These are phyloP conservation scores for Erodium moschatum DNA, from an alignment of 441 rosid genomes.

Conservation along the genomic window DNA sequence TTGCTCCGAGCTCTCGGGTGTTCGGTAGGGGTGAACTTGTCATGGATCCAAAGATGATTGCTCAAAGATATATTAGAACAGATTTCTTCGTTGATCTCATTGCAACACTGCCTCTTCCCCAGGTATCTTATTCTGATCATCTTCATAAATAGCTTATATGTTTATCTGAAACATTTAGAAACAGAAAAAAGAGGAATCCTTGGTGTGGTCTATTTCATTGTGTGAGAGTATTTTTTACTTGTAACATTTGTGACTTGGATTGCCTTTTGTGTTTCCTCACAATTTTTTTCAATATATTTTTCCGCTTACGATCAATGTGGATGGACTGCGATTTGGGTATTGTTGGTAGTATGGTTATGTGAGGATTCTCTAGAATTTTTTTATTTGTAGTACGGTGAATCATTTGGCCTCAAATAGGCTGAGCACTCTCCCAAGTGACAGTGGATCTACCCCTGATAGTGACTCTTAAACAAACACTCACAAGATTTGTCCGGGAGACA, in stretches of 20 bases:
- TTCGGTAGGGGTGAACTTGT: slow-evolving; percentile 96
- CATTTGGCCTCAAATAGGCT: no score
- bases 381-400: no score
- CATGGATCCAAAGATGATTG: slow-evolving; percentile 73
- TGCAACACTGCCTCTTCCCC: slow-evolving; percentile 96
- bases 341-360: neutral
- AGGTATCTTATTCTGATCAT: slow-evolving; percentile 34
- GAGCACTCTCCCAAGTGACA: no score
- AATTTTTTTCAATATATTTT: neutral
- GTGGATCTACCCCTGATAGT: no score
- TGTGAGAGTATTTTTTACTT: neutral
- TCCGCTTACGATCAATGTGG: neutral
- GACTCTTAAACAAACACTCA: no score
- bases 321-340: neutral
- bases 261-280: neutral
- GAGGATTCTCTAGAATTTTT: neutral
- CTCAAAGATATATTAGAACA: slow-evolving; percentile 59
- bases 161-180: neutral
- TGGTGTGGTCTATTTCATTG: neutral
- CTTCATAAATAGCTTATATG: neutral
- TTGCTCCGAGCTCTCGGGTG: slow-evolving; percentile 75
- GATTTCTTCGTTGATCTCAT: slow-evolving; percentile 79
- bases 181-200: neutral
- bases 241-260: neutral
- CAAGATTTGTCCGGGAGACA: no score